Evolutionary conservation across 2,329 filamentous ascomycete genomes (phyloP), one percentile per base, ranked within the genome.

Genomic region (Fusarium illudens): DNA sequence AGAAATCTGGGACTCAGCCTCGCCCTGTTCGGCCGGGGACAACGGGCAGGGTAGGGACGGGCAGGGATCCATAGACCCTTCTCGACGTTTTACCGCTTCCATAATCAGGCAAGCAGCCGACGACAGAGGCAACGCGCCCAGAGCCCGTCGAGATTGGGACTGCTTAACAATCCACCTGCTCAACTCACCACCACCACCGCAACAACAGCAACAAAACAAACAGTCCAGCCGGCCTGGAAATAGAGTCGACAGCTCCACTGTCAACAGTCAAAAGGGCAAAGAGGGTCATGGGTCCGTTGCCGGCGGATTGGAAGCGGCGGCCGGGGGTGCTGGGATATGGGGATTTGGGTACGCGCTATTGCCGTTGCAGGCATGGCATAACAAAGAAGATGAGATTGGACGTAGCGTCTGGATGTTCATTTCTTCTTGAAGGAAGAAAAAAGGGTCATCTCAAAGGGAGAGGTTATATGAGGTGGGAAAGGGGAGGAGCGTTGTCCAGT

Each of bases 311-410:
- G 71, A 69, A 70, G 62, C 60, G 30, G 59, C 53, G 59, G 65
- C 64, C 59, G 52, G 67, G 68, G 64, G 58, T 55, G 27, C 60
- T 59, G 49, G 62, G 61, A 62, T 60, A 62, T 70, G 63, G 42
- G 67, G 65, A 49, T 68, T 68, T 61, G 60, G 62, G 57, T 39
- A 66, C 33, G 53, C 70, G 66, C 71, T 73, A 73, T 72, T 68
- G 68, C 62, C 52, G 61, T 73, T 73, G 58, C 62, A 60, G 70
- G 68, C 71, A 73, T 63, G 70, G 68, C 71, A 73, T 63, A 58
- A 50, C 62, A 65, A 68, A 58, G 58, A 53, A 60, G 58, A 65
- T 73, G 70, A 66, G 64, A 70, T 64, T 71, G 57, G 71, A 60
- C 62, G 58, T 68, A 67, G 70, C 65, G 70, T 55, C 62, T 57